Evolutionary conservation across 2,329 filamentous ascomycete genomes (phyloP).

Genomic region (Hymenoscyphus scutula): DNA sequence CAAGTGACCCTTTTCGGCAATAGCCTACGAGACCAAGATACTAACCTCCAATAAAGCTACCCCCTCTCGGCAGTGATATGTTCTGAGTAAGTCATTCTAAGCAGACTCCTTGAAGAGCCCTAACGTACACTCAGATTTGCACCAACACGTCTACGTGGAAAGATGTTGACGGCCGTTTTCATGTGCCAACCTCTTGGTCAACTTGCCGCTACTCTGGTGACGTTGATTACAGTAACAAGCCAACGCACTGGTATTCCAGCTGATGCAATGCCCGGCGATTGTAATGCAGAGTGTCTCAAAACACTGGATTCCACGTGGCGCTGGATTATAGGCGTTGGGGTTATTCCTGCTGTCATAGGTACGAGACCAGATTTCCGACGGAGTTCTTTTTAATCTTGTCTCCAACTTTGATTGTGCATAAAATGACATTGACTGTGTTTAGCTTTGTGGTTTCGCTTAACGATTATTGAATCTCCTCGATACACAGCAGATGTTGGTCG

Average conservation of each 20-base stretch:
- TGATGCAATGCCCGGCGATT: conserved; percentile 39
- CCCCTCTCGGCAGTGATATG: conserved; percentile 66
- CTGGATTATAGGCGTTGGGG: conserved; percentile 74
- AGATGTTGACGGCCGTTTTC: conserved; percentile 67
- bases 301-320: conserved; percentile 81
- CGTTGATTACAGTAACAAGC: conserved; percentile 63
- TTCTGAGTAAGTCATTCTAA: conserved; percentile 51
- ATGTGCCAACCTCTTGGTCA: conserved; percentile 69
- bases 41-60: conserved; percentile 40
- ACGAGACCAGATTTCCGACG: too few relatives aligned
- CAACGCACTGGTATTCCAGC: conserved; percentile 36
- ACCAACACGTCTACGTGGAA: conserved; percentile 59
- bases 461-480: conserved; percentile 77
- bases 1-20: conserved; percentile 10
- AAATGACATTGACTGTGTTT: conserved; percentile 39
- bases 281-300: conserved; percentile 52
- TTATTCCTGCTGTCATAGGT: conserved; percentile 62
- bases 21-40: neutral
- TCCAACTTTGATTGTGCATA: too few relatives aligned
- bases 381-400: neutral
- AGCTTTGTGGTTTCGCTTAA: conserved; percentile 77
- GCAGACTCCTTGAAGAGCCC: neutral
- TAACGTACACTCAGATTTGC: conserved; percentile 40
- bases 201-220: conserved; percentile 61
- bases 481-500: conserved; percentile 44